A percentile compares a stretch with the other conserved stretches of the same genome.
phyloP scores from a whole-genome alignment of 2,329 filamentous ascomycete genomes.

The Leptoxyphium fumago region DNA sequence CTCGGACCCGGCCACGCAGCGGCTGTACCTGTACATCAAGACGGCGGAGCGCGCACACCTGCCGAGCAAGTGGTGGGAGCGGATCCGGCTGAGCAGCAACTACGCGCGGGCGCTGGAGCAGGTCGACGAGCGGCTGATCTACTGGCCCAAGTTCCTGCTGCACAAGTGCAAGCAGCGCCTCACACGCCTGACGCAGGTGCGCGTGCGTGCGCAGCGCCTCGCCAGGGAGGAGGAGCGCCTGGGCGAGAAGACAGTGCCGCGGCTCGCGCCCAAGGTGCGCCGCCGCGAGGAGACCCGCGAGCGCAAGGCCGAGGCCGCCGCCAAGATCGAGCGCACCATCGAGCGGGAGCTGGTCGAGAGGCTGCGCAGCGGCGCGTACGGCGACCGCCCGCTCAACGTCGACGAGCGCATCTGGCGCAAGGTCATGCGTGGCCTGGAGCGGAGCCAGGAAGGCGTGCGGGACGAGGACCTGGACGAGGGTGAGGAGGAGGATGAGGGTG shows the following conservation, averaged over 20 bases:
- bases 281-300: slow-evolving; percentile 34
- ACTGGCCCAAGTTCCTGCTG: slow-evolving; percentile 85
- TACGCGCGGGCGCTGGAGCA: slow-evolving; percentile 80
- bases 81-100: slow-evolving; percentile 77
- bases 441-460: slow-evolving; percentile 64
- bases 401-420: slow-evolving; percentile 95
- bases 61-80: slow-evolving; percentile 88
- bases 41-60: slow-evolving; percentile 78
- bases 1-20: slow-evolving; percentile 62
- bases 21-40: slow-evolving; percentile 93
- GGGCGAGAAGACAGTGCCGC: slow-evolving; percentile 76
- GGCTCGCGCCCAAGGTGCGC: slow-evolving; percentile 77
- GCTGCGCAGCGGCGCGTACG: slow-evolving; percentile 82
- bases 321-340: slow-evolving; percentile 90
- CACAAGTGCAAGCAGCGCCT: slow-evolving; percentile 96
- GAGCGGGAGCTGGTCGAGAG: slow-evolving; percentile 89
- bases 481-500: slow-evolving; percentile 59
- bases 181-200: slow-evolving; percentile 81
- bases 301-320: slow-evolving; percentile 39
- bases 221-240: slow-evolving; percentile 80
- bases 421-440: slow-evolving; percentile 80
- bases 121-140: slow-evolving; percentile 72
- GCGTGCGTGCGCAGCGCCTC: slow-evolving; percentile 59
- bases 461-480: slow-evolving; percentile 85
- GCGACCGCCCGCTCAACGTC: slow-evolving; percentile 85